A percentile compares a stretch with the other conserved stretches of the same genome.
phyloP scores from a whole-genome alignment of 1,284 basidiomycete genomes.

The Meripilus lineatus region DNA sequence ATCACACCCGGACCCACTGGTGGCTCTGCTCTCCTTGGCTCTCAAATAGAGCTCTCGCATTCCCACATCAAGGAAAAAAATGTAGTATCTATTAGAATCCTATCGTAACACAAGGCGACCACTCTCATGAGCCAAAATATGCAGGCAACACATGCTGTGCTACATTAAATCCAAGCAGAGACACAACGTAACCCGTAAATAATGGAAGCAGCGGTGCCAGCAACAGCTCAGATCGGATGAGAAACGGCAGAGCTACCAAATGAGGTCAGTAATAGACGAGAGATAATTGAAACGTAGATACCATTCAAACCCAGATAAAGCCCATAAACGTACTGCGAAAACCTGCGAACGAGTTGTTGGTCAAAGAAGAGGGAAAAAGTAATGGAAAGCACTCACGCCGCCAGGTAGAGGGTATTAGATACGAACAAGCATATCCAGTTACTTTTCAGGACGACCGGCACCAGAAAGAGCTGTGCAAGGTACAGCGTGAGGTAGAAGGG shows the following conservation, averaged over 20 bases:
- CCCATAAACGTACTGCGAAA: conserved; percentile 87
- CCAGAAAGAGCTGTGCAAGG: conserved; percentile 78
- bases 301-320: conserved; percentile 86
- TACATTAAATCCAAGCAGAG: conserved; percentile 86
- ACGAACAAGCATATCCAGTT: conserved; percentile 91
- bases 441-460: conserved; percentile 74
- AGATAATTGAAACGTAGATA: conserved; percentile 18
- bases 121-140: conserved; percentile 75
- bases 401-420: conserved; percentile 90
- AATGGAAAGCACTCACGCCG: conserved; percentile 49
- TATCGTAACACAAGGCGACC: no score
- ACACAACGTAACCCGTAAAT: conserved; percentile 80
- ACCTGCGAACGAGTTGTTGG: conserved; percentile 36
- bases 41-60: no score
- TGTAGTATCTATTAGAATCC: no score
- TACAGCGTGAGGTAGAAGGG: conserved; percentile 87
- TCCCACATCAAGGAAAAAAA: no score
- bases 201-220: conserved; percentile 83
- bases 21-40: no score
- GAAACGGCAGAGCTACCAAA: conserved; percentile 79
- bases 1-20: no score
- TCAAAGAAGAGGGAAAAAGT: neutral
- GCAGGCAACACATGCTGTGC: conserved; percentile 70
- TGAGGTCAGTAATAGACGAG: neutral
- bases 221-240: conserved; percentile 82